Base-by-base conservation (phyloP, 345 rosid genomes). In the Hibiscus trionum region DNA sequence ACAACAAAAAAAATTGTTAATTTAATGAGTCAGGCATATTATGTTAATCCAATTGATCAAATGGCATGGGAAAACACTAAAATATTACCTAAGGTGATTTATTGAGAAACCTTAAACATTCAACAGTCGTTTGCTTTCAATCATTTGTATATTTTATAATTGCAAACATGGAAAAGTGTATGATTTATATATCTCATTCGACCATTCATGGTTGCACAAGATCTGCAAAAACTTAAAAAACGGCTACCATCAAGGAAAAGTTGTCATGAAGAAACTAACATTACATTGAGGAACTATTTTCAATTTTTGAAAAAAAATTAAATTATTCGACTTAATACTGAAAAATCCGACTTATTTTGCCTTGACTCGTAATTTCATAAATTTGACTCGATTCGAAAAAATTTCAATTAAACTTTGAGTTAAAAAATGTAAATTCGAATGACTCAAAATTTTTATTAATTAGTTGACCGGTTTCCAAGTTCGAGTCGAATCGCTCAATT, bases 91-190 rank as follows among this genome's bases (percentile, higher is more conserved):
- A 69, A 58, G 71, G 24, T 17, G 72, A 73, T 70, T 66, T 47
- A 1, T 69, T 63, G 56, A 70, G 77, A 57, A 85, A 82, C 79
- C 82, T 78, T 73, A 80, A 82, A 82, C 70, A 24, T 75, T 21
- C 71, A 37, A 71, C 65, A 79, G 70, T 77, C 58, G 37, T 62
- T 56, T 66, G 35, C 31, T 73, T 49, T 72, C 79, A 76, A 78
- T 80, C 76, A 77, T 65, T 60, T 47, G 44, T 73, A 60, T 17
- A 65, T 53, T 73, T 57, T 49, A 66, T 69, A 31, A 64, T 8
- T 16, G 59, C 42, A 29, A 24, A 66, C 69, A 53, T 75, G 71
- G 62, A 77, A 72, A 73, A 66, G 80, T 61, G 71, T 14, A 52
- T 44, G 71, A 47, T 57, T 52, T 27, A 17, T 59, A 27, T 4